phyloP scores from a whole-genome alignment of 1,139 yeast genomes.

The Saccharomyces pastorianus region DNA sequence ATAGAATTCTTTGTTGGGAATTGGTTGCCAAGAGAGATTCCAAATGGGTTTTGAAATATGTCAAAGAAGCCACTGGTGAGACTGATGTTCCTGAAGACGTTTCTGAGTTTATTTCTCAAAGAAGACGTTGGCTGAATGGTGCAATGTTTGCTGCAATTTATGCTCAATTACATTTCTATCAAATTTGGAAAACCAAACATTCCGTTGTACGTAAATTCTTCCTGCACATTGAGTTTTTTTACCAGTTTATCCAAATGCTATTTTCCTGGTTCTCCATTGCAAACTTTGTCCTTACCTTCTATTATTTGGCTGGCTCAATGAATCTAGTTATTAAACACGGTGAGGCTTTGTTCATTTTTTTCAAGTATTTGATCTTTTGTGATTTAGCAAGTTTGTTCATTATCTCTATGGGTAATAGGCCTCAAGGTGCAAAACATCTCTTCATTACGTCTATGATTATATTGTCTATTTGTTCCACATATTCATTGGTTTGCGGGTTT shows the following conservation, averaged over 20 bases:
- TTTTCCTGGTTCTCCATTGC: slow-evolving; percentile 88
- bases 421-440: slow-evolving; percentile 76
- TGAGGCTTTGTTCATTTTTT: slow-evolving; percentile 69
- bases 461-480: slow-evolving; percentile 69
- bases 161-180: slow-evolving; percentile 68
- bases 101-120: slow-evolving; percentile 86
- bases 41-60: slow-evolving; percentile 89
- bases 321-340: slow-evolving; percentile 54
- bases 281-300: slow-evolving; percentile 83
- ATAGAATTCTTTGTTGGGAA: slow-evolving; percentile 95
- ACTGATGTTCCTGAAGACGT: slow-evolving; percentile 93
- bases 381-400: slow-evolving; percentile 77
- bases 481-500: slow-evolving; percentile 75
- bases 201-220: slow-evolving; percentile 65
- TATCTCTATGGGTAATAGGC: slow-evolving; percentile 91
- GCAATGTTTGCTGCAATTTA: slow-evolving; percentile 93
- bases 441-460: slow-evolving; percentile 66
- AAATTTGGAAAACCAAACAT: slow-evolving; percentile 84
- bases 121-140: slow-evolving; percentile 97
- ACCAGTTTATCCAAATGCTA: slow-evolving; percentile 66
- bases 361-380: slow-evolving; percentile 77
- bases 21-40: slow-evolving; percentile 79
- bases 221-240: slow-evolving; percentile 73
- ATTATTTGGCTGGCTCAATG: slow-evolving; percentile 85
- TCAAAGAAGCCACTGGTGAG: slow-evolving; percentile 88